Conservation (phyloP, 2,329 filamentous ascomycete species). For the Calonectria hawksworthii region DNA sequence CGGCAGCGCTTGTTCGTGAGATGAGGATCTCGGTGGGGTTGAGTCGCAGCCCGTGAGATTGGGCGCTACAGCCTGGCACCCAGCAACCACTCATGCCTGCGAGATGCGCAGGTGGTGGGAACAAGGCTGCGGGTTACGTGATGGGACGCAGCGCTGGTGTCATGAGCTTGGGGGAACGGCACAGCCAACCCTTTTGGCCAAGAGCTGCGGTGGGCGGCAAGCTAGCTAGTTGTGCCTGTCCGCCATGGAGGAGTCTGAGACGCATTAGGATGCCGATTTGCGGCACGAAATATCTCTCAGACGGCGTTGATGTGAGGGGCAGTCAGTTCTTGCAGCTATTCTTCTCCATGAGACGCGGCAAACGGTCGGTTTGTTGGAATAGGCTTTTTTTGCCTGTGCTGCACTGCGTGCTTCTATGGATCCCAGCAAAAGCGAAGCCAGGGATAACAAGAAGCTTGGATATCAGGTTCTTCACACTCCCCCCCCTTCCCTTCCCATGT, state of each 20-base stretch:
- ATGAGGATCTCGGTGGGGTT: slow-evolving; percentile 23
- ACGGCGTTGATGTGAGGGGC: neutral
- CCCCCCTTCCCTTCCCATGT: neutral
- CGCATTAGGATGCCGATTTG: neutral
- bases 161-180: slow-evolving; percentile 13
- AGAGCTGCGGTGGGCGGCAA: neutral
- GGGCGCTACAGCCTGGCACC: neutral
- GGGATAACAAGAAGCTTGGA: neutral
- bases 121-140: slow-evolving; percentile 22
- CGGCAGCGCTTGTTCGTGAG: neutral
- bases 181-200: slow-evolving; percentile 7
- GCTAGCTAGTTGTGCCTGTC: neutral
- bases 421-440: too few relatives aligned
- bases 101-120: neutral
- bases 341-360: neutral
- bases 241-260: neutral
- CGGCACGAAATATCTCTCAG: neutral
- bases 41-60: neutral
- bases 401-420: too few relatives aligned
- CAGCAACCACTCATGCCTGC: neutral
- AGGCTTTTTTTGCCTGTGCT: neutral
- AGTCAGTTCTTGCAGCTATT: neutral
- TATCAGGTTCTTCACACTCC: neutral
- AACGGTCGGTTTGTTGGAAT: too few relatives aligned
- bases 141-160: slow-evolving; percentile 26